These are phyloP conservation scores for Colletotrichum simmondsii DNA, from an alignment of 2,329 filamentous ascomycete genomes.

Conservation along the genomic window DNA sequence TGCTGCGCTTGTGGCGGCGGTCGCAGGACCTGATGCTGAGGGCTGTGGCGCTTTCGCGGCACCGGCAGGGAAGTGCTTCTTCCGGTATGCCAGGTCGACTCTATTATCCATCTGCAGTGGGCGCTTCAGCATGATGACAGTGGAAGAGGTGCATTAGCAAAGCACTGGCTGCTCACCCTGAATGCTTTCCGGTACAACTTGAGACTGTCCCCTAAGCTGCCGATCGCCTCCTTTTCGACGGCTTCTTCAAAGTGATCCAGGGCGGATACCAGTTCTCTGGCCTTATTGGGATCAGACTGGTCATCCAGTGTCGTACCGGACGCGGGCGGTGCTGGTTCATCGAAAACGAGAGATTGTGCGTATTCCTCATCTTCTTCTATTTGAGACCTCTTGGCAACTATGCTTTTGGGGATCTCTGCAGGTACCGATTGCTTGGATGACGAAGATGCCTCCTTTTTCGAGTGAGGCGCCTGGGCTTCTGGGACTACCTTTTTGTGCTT, in stretches of 20 bases:
- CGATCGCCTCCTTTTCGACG: slow-evolving; percentile 86
- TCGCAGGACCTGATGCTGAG: slow-evolving; percentile 17
- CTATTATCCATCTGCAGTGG: slow-evolving; percentile 76
- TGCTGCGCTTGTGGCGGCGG: slow-evolving; percentile 39
- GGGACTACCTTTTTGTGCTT: slow-evolving; percentile 48
- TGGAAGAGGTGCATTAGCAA: background rate
- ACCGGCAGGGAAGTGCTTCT: slow-evolving; percentile 86
- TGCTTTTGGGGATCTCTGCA: slow-evolving; percentile 31
- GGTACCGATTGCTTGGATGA: slow-evolving; percentile 37
- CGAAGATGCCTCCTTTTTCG: slow-evolving; percentile 42
- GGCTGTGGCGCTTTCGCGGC: slow-evolving; percentile 56
- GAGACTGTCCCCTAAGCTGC: slow-evolving; percentile 89
- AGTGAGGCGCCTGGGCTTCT: slow-evolving; percentile 8
- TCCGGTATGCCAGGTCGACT: slow-evolving; percentile 88
- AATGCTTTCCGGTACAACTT: slow-evolving; percentile 91
- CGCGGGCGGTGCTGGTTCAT: slow-evolving; percentile 37
- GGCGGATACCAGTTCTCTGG: slow-evolving; percentile 74
- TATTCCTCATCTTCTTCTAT: slow-evolving; percentile 51
- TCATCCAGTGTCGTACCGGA: background rate
- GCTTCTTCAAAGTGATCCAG: slow-evolving; percentile 94
- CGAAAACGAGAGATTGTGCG: slow-evolving; percentile 46
- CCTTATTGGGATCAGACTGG: slow-evolving; percentile 36
- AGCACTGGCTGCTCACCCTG: slow-evolving; percentile 65
- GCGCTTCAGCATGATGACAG: slow-evolving; percentile 34
- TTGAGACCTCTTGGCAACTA: slow-evolving; percentile 21